Base-by-base conservation (phyloP, 306 rosid species). In the Betula pendula region DNA sequence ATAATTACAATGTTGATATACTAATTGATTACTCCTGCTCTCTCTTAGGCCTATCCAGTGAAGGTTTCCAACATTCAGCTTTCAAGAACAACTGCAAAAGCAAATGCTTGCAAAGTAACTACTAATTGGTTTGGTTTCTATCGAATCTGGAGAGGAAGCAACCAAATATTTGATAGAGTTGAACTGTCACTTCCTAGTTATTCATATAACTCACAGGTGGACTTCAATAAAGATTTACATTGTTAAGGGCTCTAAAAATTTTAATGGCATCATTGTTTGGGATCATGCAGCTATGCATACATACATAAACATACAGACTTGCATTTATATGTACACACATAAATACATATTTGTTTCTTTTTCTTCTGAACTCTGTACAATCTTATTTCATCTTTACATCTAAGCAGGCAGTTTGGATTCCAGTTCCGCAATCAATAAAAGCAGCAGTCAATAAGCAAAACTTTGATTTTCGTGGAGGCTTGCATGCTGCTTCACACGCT, bases 401-500 rank as follows among this genome's bases (percentile, higher is more conserved):
- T 27, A 70, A 80, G 73, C 84, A 94, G 97, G 98, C 97, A 60
- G 98, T 86, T 60, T 95, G 98, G 98, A 81, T 89, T 81, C 91
- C 96, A 0, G 96, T 95, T 84, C 87, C 93, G 67, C 95, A 81
- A 79, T 87, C 87, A 65, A 79, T 87, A 70, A 90, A 87, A 87
- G 88, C 76, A 84, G 93, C 86, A 40, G 87, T 88, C 67, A 50
- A 77, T 70, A 77, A 66, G 76, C 68, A 83, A 84, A 52, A 47
- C 70, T 84, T 84, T 75, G 92, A 95, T 85, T 95, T 92, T 80
- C 96, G 97, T 67, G 98, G 95, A 52, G 98, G 97, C 48, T 85
- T 95, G 89, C 98, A 92, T 87, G 97, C 97, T 73, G 97, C 97
- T 69, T 90, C 97, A 74, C 98, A 95, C 81, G 98, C 97, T 58